Percentiles rank a stretch among this genome's conserved stretches.
Conservation (phyloP, 2,329 filamentous ascomycete species). For the Emydomyces testavorans region DNA sequence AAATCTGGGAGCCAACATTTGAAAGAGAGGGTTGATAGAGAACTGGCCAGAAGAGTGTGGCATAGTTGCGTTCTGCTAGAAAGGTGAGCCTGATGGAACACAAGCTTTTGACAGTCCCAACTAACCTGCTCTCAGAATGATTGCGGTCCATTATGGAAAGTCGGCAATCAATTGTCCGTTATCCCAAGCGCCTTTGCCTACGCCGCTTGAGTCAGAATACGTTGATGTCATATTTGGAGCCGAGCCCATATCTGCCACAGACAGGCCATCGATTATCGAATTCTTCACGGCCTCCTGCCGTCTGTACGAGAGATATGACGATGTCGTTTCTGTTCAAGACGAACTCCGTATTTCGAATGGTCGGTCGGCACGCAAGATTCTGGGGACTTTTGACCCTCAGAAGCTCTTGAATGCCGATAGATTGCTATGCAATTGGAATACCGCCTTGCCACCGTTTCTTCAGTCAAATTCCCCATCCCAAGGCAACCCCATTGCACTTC, state of each 20-base stretch:
- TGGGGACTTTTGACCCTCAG: slow-evolving; percentile 18
- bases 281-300: slow-evolving; percentile 19
- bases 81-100: slow-evolving; percentile 8
- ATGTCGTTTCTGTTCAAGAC: slow-evolving; percentile 18
- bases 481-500: slow-evolving; percentile 17
- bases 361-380: slow-evolving; percentile 17
- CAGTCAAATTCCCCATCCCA: slow-evolving; percentile 1
- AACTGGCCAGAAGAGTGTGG: slow-evolving; percentile 21
- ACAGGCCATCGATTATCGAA: slow-evolving; percentile 21
- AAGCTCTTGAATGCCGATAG: slow-evolving; percentile 17
- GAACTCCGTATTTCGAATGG: slow-evolving; percentile 16
- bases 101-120: background rate
- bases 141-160: slow-evolving; percentile 19
- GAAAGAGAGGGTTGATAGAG: slow-evolving; percentile 14
- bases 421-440: slow-evolving; percentile 19
- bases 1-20: slow-evolving; percentile 16
- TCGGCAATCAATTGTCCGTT: slow-evolving; percentile 15
- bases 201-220: slow-evolving; percentile 21
- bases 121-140: slow-evolving; percentile 14
- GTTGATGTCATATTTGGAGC: slow-evolving; percentile 18
- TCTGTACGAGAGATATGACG: slow-evolving; percentile 20
- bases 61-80: slow-evolving; percentile 21
- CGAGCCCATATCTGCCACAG: slow-evolving; percentile 3
- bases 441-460: slow-evolving; percentile 19
- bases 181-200: slow-evolving; percentile 19